Evolutionary conservation across 345 rosid species (phyloP), one percentile per base, ranked within the genome.

Genomic region (Streptanthus diversifolius): DNA sequence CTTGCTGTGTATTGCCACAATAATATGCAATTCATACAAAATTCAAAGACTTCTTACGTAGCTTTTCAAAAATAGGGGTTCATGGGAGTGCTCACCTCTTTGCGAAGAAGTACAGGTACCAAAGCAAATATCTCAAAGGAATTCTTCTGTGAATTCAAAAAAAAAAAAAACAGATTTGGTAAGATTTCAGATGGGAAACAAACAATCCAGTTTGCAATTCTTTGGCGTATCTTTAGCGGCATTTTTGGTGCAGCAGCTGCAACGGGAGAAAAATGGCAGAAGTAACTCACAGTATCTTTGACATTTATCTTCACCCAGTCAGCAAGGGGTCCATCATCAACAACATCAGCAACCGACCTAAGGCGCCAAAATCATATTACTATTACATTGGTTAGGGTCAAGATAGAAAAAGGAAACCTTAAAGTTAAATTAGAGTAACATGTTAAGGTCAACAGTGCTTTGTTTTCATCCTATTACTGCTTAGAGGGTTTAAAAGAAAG

Each of bases 301-400:
- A 89, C 96, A 74, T 74, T 91, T 77, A 91, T 81, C 90, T 91
- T 91, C 87, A 91, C 97, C 97, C 97, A 91, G 77, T 87, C 93
- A 66, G 93, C 92, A 82, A 87, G 84, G 19, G 88, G 83, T 62
- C 96, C 97, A 79, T 80, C 68, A 76, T 91, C 97, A 79, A 85
- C 68, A 67, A 89, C 78, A 39, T 81, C 92, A 6, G 79, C 72
- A 24, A 54, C 70, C 67, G 80, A 55, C 62, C 97, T 89, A 83
- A 52, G 53, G 30, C 21, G 72, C 22, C 54, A 44, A 69, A 73
- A 69, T n/a, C 43, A 73, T 37, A 49, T 11, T 9, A 39, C 39
- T 37, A 48, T 15, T 13, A 27, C 36, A 45, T 19, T 43, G 36
- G 9, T 15, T 37, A 43, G 18, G 49, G 48, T 37, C 39, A 45